phyloP scores from a whole-genome alignment of 2,329 filamentous ascomycete genomes.

The Penicillium hesseltinei region DNA sequence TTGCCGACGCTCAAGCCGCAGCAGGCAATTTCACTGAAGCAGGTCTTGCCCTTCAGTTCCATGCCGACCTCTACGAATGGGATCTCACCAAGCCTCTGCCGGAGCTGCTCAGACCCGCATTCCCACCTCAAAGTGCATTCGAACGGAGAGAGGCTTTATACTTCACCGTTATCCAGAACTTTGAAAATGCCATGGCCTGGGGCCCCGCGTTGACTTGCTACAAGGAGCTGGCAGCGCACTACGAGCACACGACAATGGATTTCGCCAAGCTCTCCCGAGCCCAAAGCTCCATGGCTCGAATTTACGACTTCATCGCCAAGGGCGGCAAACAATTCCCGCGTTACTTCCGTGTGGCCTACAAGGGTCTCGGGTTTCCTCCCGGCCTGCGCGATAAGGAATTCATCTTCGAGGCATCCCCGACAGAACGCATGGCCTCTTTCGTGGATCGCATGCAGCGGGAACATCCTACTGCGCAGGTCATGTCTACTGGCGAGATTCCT shows the following conservation, averaged over 20 bases:
- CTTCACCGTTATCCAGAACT: slow-evolving; percentile 91
- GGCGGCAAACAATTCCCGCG: slow-evolving; percentile 74
- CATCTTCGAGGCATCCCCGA: slow-evolving; percentile 78
- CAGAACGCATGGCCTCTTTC: slow-evolving; percentile 76
- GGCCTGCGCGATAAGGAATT: slow-evolving; percentile 85
- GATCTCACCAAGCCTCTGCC: slow-evolving; percentile 67
- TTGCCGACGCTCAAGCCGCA: slow-evolving; percentile 73
- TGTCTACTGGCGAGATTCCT: slow-evolving; percentile 67
- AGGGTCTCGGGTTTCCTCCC: slow-evolving; percentile 80
- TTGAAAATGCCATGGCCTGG: slow-evolving; percentile 94
- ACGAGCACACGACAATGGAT: slow-evolving; percentile 85
- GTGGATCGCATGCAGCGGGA: slow-evolving; percentile 90
- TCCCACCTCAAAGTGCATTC: slow-evolving; percentile 81
- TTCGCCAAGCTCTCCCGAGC: slow-evolving; percentile 87
- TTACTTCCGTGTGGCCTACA: slow-evolving; percentile 90
- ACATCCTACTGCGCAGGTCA: slow-evolving; percentile 79
- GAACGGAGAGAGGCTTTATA: slow-evolving; percentile 91
- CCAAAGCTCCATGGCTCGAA: slow-evolving; percentile 84
- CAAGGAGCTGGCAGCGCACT: slow-evolving; percentile 86
- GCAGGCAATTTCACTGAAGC: slow-evolving; percentile 81
- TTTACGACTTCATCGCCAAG: slow-evolving; percentile 84
- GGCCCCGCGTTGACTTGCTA: slow-evolving; percentile 83
- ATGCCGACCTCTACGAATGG: slow-evolving; percentile 93
- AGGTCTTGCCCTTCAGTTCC: slow-evolving; percentile 81
- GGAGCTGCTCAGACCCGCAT: slow-evolving; percentile 68